Evolutionary conservation across 495 filamentous ascomycete genomes (phyloP).

Genomic region (Penicillium desertorum): DNA sequence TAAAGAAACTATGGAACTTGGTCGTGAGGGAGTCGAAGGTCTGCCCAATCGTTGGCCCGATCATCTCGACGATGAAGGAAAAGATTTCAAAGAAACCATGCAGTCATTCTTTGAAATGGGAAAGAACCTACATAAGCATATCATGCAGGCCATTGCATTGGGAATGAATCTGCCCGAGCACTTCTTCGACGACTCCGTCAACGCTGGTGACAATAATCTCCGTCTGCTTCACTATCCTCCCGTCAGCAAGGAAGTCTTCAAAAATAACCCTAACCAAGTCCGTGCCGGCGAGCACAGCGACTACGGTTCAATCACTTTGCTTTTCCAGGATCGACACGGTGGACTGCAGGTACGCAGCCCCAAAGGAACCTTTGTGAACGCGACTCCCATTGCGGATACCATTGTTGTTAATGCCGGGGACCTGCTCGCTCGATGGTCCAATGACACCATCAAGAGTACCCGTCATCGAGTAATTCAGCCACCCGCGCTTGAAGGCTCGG

Average conservation of each 20-base stretch:
- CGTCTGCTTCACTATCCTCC: conserved; percentile 87
- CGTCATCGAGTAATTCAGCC: conserved; percentile 90
- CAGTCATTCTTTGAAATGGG: conserved; percentile 67
- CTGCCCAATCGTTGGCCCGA: conserved; percentile 81
- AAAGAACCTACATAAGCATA: conserved; percentile 68
- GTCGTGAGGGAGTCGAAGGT: conserved; percentile 64
- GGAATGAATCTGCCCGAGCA: conserved; percentile 70
- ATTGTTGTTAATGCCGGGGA: conserved; percentile 93
- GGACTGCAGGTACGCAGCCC: conserved; percentile 83
- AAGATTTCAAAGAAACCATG: conserved; percentile 72
- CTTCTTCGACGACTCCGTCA: conserved; percentile 77
- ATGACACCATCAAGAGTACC: conserved; percentile 85
- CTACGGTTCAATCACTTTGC: conserved; percentile 82
- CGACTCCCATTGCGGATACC: conserved; percentile 75
- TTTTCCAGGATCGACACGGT: conserved; percentile 84
- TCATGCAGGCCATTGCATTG: conserved; percentile 88
- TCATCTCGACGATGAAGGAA: conserved; percentile 58
- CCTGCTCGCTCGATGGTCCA: conserved; percentile 84
- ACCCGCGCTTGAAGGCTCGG: conserved; percentile 37
- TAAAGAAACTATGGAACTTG: conserved; percentile 85
- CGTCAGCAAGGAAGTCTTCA: conserved; percentile 66
- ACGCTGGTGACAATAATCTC: conserved; percentile 78
- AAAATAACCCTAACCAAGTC: conserved; percentile 68
- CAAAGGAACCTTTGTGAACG: conserved; percentile 76
- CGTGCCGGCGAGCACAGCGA: conserved; percentile 85